Base-by-base conservation (phyloP, 768 basidiomycete species). In the Termitomyces sp. region DNA sequence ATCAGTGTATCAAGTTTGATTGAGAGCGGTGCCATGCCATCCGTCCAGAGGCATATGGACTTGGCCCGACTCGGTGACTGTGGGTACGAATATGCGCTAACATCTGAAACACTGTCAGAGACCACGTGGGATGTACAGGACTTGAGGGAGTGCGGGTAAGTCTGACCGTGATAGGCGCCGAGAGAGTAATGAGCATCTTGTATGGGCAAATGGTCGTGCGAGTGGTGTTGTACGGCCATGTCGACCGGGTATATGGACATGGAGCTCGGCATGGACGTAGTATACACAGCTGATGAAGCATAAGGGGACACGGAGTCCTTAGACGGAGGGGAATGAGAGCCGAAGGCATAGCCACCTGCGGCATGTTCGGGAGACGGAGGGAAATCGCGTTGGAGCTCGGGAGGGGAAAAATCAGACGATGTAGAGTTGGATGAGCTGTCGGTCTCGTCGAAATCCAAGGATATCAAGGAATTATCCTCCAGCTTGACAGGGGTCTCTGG, bases 1-100 rank as follows among this genome's bases (percentile, higher is more conserved):
- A 73, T 60, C 45, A 86, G 69, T 21, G 77, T 73, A 66, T 86
- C 86, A 55, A 87, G 73, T 59, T 84, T 81, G 67, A 89, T 74
- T 31, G 76, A 71, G 54, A 84, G 77, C 17, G 84, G 77, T n/a
- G 77, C 71, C 84, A 89, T 87, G 57, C 87, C 86, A 62, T 87
- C 85, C 23, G 88, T 83, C 65, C 78, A 78, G 17, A 90, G 74
- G 40, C 76, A 78, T 55, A 89, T 67, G 45, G 71, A 72, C 59
- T 70, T 68, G 67, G 75, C 65, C 63, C 72, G 68, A 62, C 38
- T 73, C 58, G 56, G 63, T 10, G 48, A 42, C 25, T 58, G 63
- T 53, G 48, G 58, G 58, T 52, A 57, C 46, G 56, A 59, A 51
- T 66, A 57, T 41, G 60, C 37, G 29, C 54, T 50, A 12, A 38